phyloP scores from a whole-genome alignment of 169 alveolate genomes.

The Plasmodium gonderi region DNA sequence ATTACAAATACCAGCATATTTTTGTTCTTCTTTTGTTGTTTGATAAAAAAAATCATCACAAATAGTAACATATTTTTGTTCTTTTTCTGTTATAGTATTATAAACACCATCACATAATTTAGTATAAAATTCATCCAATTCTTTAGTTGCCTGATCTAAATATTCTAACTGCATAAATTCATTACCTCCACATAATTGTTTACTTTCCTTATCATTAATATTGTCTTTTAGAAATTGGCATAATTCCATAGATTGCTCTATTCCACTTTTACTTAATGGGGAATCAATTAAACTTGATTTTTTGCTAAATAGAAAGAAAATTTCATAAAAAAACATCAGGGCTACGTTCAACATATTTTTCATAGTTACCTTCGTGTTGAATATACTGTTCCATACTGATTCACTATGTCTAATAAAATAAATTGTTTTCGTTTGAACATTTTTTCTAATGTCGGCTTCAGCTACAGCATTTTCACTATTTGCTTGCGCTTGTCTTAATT shows the following conservation, averaged over 20 bases:
- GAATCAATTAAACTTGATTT: constrained; percentile 5
- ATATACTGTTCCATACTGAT: constrained; percentile 28
- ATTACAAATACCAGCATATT: too few relatives aligned
- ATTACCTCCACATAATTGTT: not conserved
- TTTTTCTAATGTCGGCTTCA: not conserved
- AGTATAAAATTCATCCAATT: not conserved
- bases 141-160: not conserved
- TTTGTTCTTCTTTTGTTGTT: not conserved
- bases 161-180: not conserved
- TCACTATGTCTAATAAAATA: constrained; percentile 48
- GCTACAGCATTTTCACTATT: not conserved
- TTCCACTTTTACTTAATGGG: constrained; percentile 24
- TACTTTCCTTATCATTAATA: not conserved
- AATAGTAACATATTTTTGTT: not conserved
- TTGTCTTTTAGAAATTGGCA: not conserved
- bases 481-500: not conserved
- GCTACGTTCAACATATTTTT: not conserved
- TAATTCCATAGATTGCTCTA: constrained; percentile 6
- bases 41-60: not conserved
- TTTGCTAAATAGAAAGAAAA: constrained; percentile 1
- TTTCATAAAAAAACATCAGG: constrained; percentile 6
- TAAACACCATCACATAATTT: not conserved
- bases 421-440: constrained; percentile 18
- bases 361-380: not conserved
- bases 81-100: not conserved